Percentiles rank a stretch among this genome's conserved stretches.
Conservation (phyloP, 108 stramenopile species). For the Aurantiochytrium sp. region DNA sequence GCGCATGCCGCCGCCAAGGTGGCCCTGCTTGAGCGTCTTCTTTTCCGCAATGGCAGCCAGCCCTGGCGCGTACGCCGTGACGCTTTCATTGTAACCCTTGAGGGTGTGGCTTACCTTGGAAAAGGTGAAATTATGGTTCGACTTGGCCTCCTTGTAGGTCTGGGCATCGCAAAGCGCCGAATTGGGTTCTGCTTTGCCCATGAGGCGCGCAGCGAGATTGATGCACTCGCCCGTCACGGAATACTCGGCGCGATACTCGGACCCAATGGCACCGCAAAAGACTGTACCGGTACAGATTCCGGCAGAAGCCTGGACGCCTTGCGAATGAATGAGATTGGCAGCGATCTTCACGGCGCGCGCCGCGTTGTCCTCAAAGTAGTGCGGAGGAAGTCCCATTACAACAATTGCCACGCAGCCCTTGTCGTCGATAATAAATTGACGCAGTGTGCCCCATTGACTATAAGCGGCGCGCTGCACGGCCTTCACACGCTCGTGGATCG, state of each 20-base stretch:
- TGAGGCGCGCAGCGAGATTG: conserved; percentile 35
- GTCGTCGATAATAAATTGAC: conserved; percentile 34
- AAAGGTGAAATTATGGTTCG: not conserved
- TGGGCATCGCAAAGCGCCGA: conserved; percentile 3
- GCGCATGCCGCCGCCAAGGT: not conserved
- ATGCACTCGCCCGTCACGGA: conserved; percentile 29
- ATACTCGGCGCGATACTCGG: conserved; percentile 23
- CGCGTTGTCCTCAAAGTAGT: not conserved
- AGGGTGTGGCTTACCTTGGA: not conserved
- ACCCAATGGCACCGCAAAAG: conserved; percentile 29
- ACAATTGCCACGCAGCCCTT: conserved; percentile 28
- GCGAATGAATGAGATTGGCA: not conserved
- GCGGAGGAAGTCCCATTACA: conserved; percentile 21
- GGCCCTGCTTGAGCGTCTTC: not conserved
- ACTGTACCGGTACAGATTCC: conserved; percentile 18
- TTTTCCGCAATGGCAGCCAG: not conserved
- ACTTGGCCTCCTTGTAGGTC: not conserved
- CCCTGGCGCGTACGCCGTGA: not conserved
- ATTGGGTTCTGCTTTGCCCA: conserved; percentile 26
- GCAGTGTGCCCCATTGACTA: not conserved
- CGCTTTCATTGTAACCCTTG: not conserved
- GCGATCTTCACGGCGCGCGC: not conserved
- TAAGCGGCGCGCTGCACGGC: conserved; percentile 23
- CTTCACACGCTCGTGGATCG: conserved; percentile 3
- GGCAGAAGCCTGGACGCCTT: not conserved